Evolutionary conservation across 176 grass and related monocot genomes (phyloP).

Genomic region (Aegilops longissima): DNA sequence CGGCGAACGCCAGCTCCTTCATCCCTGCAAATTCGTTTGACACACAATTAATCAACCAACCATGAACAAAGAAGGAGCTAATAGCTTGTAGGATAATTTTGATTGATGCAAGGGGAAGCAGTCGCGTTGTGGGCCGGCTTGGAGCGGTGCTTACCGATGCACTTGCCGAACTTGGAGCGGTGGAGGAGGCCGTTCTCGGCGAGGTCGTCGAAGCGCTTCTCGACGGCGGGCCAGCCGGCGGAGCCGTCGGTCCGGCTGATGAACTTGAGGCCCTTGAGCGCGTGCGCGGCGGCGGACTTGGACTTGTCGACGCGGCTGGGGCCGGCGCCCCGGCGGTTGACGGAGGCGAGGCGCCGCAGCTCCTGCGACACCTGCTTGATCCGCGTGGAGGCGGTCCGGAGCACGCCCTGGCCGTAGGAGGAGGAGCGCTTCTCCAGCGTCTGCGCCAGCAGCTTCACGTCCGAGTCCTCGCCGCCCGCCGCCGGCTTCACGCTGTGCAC

Average conservation of each 20-base stretch:
- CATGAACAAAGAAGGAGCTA: background rate
- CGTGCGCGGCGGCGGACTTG: constrained; percentile 71
- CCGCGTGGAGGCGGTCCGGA: constrained; percentile 69
- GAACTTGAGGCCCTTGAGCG: constrained; percentile 94
- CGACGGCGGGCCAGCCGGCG: constrained; percentile 55
- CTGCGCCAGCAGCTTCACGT: constrained; percentile 56
- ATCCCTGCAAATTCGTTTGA: constrained; percentile 43
- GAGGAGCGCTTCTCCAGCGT: constrained; percentile 64
- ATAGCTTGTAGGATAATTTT: background rate
- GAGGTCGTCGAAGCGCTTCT: constrained; percentile 66
- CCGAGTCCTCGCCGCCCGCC: constrained; percentile 32
- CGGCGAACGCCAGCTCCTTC: constrained; percentile 70
- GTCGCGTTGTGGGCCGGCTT: no score
- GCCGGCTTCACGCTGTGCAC: constrained; percentile 81
- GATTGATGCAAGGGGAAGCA: background rate
- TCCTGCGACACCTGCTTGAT: constrained; percentile 93
- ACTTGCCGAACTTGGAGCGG: constrained; percentile 76
- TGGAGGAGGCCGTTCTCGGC: constrained; percentile 56
- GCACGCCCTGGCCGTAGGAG: constrained; percentile 44
- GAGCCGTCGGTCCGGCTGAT: constrained; percentile 67
- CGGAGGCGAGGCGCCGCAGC: constrained; percentile 58
- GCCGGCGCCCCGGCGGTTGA: constrained; percentile 23
- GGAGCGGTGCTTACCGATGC: constrained; percentile 52
- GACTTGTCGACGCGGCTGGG: constrained; percentile 42
- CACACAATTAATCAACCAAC: background rate